Base-by-base conservation (phyloP, 1,139 yeast species). In the Pneumocystis wakefieldiae region DNA sequence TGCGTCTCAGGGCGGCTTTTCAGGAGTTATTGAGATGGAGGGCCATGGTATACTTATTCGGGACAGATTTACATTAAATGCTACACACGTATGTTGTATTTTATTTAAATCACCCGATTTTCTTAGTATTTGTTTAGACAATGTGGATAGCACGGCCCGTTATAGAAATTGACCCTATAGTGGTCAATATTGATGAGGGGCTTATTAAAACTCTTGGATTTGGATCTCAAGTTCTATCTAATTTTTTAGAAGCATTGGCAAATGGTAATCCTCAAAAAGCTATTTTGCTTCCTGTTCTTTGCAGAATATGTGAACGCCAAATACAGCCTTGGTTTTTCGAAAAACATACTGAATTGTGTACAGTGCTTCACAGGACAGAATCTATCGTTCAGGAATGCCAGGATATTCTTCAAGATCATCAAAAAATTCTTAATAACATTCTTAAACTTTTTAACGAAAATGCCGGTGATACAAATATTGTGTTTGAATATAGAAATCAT, bases 321-420 rank as follows among this genome's bases (percentile, higher is more conserved):
- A 83, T 91, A n/a, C 97, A 96, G 1, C 89, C 92, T 1, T 94
- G 98, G 98, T 92, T 95, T 85, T 78, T 92, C 62, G 98, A 91
- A 70, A 81, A 85, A 62, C 99, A 94, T 74, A 85, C 94, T 1
- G 95, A 90, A 71, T 77, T 87, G 63, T 94, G 99, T 70, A 77
- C 87, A 37, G 82, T 88, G 59, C 97, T 90, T 71, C 96, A 90
- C 73, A 81, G 86, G 68, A 82, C 87, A 2, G 89, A 85, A 70
- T 91, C 90, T 67, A 85, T 85, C 59, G 82, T 92, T n/a, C 89
- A 86, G 69, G 70, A 79, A 53, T 78, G 85, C 61, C 96, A 92
- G 69, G 98, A 94, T 68, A 79, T 81, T 35, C 77, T 92, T 6
- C 74, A 81, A 19, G 97, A 91, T 64, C 96, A 88, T 65, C 78